phyloP scores from a whole-genome alignment of 148 eudicot genomes.

The Silene latifolia region DNA sequence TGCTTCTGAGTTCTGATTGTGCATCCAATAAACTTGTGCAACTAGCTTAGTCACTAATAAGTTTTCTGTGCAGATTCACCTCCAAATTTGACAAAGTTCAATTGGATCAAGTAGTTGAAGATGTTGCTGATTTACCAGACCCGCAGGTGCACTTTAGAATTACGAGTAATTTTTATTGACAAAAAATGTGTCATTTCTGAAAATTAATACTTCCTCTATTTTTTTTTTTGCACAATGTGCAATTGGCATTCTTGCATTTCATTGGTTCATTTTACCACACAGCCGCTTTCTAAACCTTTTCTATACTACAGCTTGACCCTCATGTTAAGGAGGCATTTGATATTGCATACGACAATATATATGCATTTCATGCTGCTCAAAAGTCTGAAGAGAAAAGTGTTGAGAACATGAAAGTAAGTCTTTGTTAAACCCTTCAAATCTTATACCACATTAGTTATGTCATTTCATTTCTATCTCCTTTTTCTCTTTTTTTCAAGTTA shows the following conservation, averaged over 20 bases:
- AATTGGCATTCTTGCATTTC: not conserved
- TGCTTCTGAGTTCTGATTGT: no score
- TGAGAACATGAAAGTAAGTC: constrained; percentile 82
- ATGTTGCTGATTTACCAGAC: constrained; percentile 69
- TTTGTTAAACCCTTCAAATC: not conserved
- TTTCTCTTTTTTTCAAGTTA: not conserved
- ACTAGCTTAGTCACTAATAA: constrained; percentile 5
- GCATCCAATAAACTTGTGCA: constrained; percentile 2
- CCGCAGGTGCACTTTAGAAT: constrained; percentile 57
- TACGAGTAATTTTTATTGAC: not conserved
- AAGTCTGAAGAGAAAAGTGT: constrained; percentile 65
- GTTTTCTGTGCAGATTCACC: constrained; percentile 56
- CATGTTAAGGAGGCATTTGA: constrained; percentile 89
- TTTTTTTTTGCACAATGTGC: not conserved
- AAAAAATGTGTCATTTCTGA: not conserved
- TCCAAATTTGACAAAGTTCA: constrained; percentile 77
- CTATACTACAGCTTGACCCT: constrained; percentile 71
- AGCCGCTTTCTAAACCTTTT: not conserved
- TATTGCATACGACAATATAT: constrained; percentile 90
- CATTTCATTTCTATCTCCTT: not conserved
- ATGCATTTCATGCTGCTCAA: constrained; percentile 95
- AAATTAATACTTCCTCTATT: not conserved
- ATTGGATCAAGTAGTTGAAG: constrained; percentile 57
- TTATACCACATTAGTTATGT: not conserved
- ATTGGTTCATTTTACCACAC: no score